Conservation (phyloP, 129 eudicot genomes). For the Kitagawia praeruptora region DNA sequence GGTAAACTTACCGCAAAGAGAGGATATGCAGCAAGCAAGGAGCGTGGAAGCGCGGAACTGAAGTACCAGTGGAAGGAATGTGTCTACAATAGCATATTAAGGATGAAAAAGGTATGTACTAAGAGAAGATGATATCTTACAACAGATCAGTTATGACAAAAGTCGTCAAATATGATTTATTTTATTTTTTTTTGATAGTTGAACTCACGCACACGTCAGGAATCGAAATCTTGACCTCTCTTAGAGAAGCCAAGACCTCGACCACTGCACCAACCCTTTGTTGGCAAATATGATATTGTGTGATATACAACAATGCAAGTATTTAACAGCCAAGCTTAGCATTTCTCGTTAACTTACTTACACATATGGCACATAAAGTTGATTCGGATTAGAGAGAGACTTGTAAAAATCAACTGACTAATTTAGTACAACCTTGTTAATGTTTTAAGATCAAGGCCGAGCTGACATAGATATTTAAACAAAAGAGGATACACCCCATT, state of each 20-base stretch:
- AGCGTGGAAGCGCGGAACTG: slow-evolving; percentile 96
- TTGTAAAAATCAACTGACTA: neutral
- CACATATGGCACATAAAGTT: neutral
- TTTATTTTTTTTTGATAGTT: no score
- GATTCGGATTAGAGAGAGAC: neutral
- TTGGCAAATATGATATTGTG: neutral
- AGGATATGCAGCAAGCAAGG: slow-evolving; percentile 88
- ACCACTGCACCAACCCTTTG: no score
- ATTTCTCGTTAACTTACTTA: neutral
- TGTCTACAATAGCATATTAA: slow-evolving; percentile 40
- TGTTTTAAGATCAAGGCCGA: neutral
- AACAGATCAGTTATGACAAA: neutral
- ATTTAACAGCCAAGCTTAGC: neutral
- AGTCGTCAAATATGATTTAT: neutral
- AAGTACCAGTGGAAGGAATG: slow-evolving; percentile 97
- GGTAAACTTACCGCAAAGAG: slow-evolving; percentile 66
- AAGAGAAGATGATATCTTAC: neutral
- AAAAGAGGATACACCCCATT: slow-evolving; percentile 97
- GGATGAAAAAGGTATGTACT: slow-evolving; percentile 17
- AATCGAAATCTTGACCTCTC: no score
- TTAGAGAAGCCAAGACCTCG: no score
- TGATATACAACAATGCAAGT: neutral
- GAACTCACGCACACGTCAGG: no score
- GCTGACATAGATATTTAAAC: neutral
- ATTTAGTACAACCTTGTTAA: neutral